phyloP scores from a whole-genome alignment of 164 flowering plant species.

The Cinnamomum chago region DNA sequence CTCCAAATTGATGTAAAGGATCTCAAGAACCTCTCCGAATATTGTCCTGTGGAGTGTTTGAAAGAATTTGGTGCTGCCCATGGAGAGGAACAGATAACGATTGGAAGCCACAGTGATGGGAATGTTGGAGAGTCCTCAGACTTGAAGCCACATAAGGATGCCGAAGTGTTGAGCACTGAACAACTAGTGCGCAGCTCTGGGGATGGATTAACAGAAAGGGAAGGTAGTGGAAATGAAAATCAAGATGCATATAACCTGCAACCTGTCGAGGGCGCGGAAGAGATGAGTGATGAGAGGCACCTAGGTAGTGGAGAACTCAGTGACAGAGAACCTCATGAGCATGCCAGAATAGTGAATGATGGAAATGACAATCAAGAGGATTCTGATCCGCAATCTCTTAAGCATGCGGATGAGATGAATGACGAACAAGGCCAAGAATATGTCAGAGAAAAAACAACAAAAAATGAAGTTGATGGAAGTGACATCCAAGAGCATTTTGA shows the following conservation, averaged over 20 bases:
- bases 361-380: not conserved
- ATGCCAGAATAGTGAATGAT: not conserved
- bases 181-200: not conserved
- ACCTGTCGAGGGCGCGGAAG: not conserved
- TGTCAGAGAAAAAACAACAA: not conserved
- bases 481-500: not conserved
- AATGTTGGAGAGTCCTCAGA: slow-evolving; percentile 6
- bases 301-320: not conserved
- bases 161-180: slow-evolving; percentile 1
- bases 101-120: not conserved
- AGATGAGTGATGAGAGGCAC: not conserved
- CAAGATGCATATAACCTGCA: not conserved
- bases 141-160: not conserved
- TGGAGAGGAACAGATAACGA: not conserved
- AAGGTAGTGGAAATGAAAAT: not conserved
- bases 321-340: not conserved
- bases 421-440: not conserved
- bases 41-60: not conserved
- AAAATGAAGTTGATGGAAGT: not conserved
- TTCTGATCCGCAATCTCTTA: not conserved
- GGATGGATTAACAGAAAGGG: not conserved
- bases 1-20: not conserved
- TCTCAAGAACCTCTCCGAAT: not conserved
- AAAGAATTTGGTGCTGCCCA: not conserved
- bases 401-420: not conserved